Evolutionary conservation across 2,329 filamentous ascomycete species (phyloP).

Genomic region (Hymenoscyphus scutula): DNA sequence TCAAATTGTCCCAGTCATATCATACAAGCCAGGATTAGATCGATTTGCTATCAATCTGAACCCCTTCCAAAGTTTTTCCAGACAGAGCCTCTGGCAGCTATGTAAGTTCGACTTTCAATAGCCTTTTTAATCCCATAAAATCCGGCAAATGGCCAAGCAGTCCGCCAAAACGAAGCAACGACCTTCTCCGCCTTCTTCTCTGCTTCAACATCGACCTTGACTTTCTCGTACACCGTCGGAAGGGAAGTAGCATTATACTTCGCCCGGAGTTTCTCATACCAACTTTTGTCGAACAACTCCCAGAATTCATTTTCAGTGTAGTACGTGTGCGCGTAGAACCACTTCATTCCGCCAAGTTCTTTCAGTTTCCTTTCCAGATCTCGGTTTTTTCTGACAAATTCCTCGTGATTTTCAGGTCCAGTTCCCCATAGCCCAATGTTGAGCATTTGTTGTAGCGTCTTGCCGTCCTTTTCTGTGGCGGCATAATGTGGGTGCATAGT

Average conservation of each 20-base stretch:
- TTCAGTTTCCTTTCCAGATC: conserved; percentile 67
- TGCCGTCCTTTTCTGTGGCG: conserved; percentile 27
- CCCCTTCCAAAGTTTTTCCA: conserved; percentile 29
- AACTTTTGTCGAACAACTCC: conserved; percentile 56
- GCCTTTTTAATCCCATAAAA: conserved; percentile 59
- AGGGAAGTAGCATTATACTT: conserved; percentile 63
- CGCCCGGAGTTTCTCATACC: conserved; percentile 60
- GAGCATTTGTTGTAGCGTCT: conserved; percentile 46
- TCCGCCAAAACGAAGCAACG: conserved; percentile 36
- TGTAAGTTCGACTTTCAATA: conserved; percentile 48
- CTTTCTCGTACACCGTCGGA: conserved; percentile 70
- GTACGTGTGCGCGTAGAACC: conserved; percentile 84
- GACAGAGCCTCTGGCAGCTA: conserved; percentile 27
- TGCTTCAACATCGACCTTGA: conserved; percentile 53
- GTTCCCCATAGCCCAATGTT: conserved; percentile 81
- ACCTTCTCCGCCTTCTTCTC: conserved; percentile 41
- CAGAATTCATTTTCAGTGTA: conserved; percentile 73
- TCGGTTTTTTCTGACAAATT: conserved; percentile 70
- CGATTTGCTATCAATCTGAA: not conserved
- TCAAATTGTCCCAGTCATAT: not conserved
- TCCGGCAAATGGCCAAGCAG: conserved; percentile 57
- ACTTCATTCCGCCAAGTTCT: conserved; percentile 75
- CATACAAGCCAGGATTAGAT: not conserved
- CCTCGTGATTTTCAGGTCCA: conserved; percentile 56
- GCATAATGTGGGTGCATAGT: conserved; percentile 37